Evolutionary conservation across 352 stramenopile genomes (phyloP).

Genomic region (Phytophthora pistaciae): DNA sequence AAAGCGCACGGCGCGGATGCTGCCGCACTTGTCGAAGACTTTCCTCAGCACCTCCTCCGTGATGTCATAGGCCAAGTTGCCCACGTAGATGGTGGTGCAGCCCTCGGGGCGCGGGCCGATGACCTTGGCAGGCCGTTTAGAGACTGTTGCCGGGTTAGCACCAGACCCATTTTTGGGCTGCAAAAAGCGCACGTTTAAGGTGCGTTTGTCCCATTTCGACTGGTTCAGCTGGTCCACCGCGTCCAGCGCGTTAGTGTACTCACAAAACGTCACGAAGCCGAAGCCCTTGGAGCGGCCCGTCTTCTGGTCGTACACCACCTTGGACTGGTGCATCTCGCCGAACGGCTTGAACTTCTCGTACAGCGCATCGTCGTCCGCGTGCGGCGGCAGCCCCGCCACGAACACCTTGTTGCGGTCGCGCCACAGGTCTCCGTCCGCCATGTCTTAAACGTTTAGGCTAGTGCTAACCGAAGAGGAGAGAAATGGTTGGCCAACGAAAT

Average conservation of each 20-base stretch:
- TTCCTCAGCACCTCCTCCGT: slow-evolving; percentile 90
- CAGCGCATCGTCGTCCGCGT: slow-evolving; percentile 74
- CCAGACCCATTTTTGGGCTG: slow-evolving; percentile 57
- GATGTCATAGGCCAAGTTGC: slow-evolving; percentile 97
- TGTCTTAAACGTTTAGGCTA: slow-evolving; percentile 16
- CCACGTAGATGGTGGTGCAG: slow-evolving; percentile 95
- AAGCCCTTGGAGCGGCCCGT: slow-evolving; percentile 80
- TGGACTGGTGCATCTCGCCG: slow-evolving; percentile 89
- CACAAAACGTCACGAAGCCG: slow-evolving; percentile 85
- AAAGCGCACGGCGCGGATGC: slow-evolving; percentile 84
- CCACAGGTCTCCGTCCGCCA: slow-evolving; percentile 78
- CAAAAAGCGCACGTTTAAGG: slow-evolving; percentile 87
- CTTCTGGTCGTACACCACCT: slow-evolving; percentile 79
- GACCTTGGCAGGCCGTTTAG: slow-evolving; percentile 48
- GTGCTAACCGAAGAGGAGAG: background rate
- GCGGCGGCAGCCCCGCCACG: slow-evolving; percentile 71
- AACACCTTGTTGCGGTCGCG: slow-evolving; percentile 91
- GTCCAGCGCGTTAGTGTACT: slow-evolving; percentile 83
- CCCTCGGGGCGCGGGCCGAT: slow-evolving; percentile 76
- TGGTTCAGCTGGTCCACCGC: slow-evolving; percentile 84
- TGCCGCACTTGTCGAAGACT: slow-evolving; percentile 81
- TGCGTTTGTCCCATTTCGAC: slow-evolving; percentile 83
- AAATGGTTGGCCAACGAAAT: slow-evolving; percentile 14
- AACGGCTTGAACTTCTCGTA: slow-evolving; percentile 80
- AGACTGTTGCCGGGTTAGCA: slow-evolving; percentile 13